Evolutionary conservation across 2,329 filamentous ascomycete genomes (phyloP).

Genomic region (Talaromyces sp.): DNA sequence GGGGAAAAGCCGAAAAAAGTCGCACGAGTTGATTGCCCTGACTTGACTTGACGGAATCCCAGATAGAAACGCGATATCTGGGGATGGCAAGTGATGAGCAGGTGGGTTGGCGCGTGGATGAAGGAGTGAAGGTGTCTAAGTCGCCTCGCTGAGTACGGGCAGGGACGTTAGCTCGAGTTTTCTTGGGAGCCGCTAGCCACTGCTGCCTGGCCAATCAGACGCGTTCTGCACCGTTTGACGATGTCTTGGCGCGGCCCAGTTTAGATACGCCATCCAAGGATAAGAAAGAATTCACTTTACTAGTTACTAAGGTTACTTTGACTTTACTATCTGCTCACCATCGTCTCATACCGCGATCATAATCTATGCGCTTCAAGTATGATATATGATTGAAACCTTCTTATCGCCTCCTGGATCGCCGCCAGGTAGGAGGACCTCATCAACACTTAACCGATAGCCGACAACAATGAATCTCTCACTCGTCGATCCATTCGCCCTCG

Average conservation of each 20-base stretch:
- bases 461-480: conserved; percentile 65
- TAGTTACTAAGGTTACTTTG: background rate
- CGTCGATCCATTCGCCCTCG: conserved; percentile 67
- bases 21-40: conserved; percentile 27
- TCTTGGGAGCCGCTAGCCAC: conserved; percentile 21
- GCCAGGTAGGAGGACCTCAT: conserved; percentile 14
- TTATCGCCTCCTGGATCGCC: conserved; percentile 22
- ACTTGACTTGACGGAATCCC: conserved; percentile 36
- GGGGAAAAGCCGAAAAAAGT: conserved; percentile 26
- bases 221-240: background rate
- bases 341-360: background rate
- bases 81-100: conserved; percentile 31
- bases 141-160: conserved; percentile 40
- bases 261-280: background rate
- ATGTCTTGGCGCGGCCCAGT: conserved; percentile 3
- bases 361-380: background rate
- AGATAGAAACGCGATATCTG: conserved; percentile 43
- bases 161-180: conserved; percentile 40
- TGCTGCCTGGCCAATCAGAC: conserved; percentile 12
- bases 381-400: conserved; percentile 11
- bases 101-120: conserved; percentile 35
- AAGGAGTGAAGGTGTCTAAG: conserved; percentile 40
- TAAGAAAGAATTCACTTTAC: background rate
- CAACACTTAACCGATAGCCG: conserved; percentile 1
- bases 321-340: background rate